These are phyloP conservation scores for Ceriops zippeliana DNA, from an alignment of 345 rosid species.

Conservation along the genomic window DNA sequence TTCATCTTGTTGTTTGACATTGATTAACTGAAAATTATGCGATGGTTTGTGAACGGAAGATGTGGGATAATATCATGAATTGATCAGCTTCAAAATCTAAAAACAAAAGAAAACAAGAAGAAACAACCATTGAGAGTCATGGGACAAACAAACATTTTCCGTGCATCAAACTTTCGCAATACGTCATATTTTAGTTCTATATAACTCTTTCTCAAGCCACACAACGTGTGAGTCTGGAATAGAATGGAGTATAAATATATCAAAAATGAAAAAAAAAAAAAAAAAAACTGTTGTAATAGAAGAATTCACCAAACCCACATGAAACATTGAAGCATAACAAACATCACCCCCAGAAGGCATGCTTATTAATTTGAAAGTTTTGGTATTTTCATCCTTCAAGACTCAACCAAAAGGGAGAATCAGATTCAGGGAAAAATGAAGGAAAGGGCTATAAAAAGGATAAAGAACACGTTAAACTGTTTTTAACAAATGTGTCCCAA, in stretches of 20 bases:
- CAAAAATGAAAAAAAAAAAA: background rate
- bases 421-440: background rate
- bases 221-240: background rate
- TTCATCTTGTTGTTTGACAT: conserved; percentile 72
- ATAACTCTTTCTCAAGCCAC: too few species aligned
- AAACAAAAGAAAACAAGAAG: background rate
- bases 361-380: too few species aligned
- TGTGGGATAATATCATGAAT: background rate
- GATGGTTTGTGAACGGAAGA: background rate
- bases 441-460: background rate
- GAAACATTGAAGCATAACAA: background rate
- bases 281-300: background rate
- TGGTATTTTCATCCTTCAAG: too few species aligned
- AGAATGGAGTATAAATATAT: background rate
- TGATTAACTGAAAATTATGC: background rate
- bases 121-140: background rate
- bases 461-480: background rate
- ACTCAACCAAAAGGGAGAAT: background rate
- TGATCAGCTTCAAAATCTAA: background rate
- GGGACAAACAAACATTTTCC: too few species aligned
- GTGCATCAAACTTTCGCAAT: too few species aligned
- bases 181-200: too few species aligned
- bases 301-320: background rate
- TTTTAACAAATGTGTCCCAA: conserved; percentile 14
- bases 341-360: background rate